Conservation (phyloP, 2,329 filamentous ascomycete genomes). For the Pseudocercospora cruenta region DNA sequence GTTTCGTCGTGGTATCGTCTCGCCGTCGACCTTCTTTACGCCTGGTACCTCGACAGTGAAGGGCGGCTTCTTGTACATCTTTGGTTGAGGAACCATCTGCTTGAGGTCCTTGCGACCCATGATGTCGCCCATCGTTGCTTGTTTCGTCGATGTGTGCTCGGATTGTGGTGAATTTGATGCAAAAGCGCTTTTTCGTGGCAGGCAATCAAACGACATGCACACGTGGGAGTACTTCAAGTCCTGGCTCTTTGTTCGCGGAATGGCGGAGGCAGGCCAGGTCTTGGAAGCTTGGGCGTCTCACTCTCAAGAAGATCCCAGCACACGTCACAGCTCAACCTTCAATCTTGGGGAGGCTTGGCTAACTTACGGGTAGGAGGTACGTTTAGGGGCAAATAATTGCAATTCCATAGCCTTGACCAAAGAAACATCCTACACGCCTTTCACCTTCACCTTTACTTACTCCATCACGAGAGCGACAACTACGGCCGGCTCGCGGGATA, state of each 20-base stretch:
- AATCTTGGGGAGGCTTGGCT: neutral
- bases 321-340: neutral
- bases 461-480: neutral
- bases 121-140: constrained; percentile 37
- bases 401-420: neutral
- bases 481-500: neutral
- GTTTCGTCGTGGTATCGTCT: constrained; percentile 82
- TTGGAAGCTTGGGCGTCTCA: neutral
- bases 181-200: neutral
- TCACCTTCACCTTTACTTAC: too few relatives aligned
- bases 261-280: neutral
- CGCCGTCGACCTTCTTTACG: constrained; percentile 70
- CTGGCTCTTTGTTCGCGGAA: neutral
- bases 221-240: neutral
- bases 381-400: neutral
- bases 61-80: constrained; percentile 65
- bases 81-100: constrained; percentile 53
- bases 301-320: neutral
- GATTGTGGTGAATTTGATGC: neutral
- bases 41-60: constrained; percentile 75
- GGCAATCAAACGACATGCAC: constrained; percentile 29
- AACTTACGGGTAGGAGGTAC: too few relatives aligned
- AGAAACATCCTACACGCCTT: neutral
- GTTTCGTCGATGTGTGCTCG: constrained; percentile 3
- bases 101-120: constrained; percentile 49